Base-by-base conservation (phyloP, 371 early-diverging fungal species). In the Lichtheimia ornata region DNA sequence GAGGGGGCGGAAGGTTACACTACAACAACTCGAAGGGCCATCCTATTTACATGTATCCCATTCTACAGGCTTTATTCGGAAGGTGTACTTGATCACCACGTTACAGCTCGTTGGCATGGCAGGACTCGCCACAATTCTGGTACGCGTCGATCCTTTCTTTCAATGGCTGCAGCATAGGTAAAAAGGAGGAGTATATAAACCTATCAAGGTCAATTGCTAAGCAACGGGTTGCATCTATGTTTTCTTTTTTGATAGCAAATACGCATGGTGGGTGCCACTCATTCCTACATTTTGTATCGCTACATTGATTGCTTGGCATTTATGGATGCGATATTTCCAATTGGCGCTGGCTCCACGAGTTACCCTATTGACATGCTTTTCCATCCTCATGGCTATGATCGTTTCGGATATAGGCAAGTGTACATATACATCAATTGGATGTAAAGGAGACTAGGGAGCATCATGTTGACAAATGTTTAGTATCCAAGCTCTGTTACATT, bases 271-370 rank as follows among this genome's bases (percentile, higher is more conserved):
- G 75, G 55, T 71, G 9, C 61, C 71, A 5, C 49, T 80, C 15
- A 47, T 72, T 27, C 75, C 73, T 3, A 58, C 66, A 4, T 51
- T 64, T n/a, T 7, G 73, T 5, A 25, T 71, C 0, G 61, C 70
- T 18, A 30, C 62, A 0, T 42, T 71, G 4, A 45, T 63, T 13
- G 65, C 69, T 22, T 76, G 75, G 75, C 70, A 72, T 22, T 60
- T 80, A 20, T 80, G 80, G 80, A 53, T 68, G 20, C 69, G 71
- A 12, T 74, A 80, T 43, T 72, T 72, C 18, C 73, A 73, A 40
- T 17, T 80, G n/a, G 67, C 76, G 12, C 25, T 22, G 6, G 25
- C 30, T 5, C 62, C 56, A 20, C 70, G 71, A 13, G 49, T 53
- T 14, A 53, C 63, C 12, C 24, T 72, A 12, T 52, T 79, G 17